These are phyloP conservation scores for Paecilomyces sp. DNA, from an alignment of 2,329 filamentous ascomycete genomes.

Conservation along the genomic window DNA sequence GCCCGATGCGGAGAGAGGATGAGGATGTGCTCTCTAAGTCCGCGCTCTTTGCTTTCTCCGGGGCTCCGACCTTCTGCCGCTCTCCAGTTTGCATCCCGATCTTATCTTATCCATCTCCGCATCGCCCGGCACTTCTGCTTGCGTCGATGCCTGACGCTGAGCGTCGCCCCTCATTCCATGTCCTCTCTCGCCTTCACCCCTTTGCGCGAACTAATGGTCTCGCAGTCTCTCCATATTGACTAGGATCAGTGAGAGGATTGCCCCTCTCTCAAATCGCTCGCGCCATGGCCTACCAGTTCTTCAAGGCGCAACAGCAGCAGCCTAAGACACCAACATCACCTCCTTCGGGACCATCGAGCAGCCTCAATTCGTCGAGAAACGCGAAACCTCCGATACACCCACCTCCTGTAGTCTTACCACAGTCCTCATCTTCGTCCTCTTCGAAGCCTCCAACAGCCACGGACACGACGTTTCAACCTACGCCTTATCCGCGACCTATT, in stretches of 20 bases:
- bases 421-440: constrained; percentile 12
- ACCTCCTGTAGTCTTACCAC: constrained; percentile 20
- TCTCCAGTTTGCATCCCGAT: constrained; percentile 2
- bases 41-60: neutral
- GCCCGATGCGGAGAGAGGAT: neutral
- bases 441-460: constrained; percentile 15
- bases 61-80: neutral
- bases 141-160: neutral
- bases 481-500: constrained; percentile 21
- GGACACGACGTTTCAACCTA: constrained; percentile 20
- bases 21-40: neutral
- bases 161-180: neutral
- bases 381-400: constrained; percentile 22
- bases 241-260: neutral
- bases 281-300: constrained; percentile 31
- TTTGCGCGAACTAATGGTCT: neutral
- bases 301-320: constrained; percentile 25
- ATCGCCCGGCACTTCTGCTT: neutral
- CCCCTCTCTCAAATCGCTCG: neutral
- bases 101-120: constrained; percentile 19
- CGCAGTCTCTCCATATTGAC: neutral
- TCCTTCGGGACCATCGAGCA: constrained; percentile 10
- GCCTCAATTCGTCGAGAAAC: constrained; percentile 9
- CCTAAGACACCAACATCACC: constrained; percentile 16
- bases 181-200: neutral